phyloP scores from a whole-genome alignment of 176 grass and related monocot species.

The Urochloa ruziziensis region DNA sequence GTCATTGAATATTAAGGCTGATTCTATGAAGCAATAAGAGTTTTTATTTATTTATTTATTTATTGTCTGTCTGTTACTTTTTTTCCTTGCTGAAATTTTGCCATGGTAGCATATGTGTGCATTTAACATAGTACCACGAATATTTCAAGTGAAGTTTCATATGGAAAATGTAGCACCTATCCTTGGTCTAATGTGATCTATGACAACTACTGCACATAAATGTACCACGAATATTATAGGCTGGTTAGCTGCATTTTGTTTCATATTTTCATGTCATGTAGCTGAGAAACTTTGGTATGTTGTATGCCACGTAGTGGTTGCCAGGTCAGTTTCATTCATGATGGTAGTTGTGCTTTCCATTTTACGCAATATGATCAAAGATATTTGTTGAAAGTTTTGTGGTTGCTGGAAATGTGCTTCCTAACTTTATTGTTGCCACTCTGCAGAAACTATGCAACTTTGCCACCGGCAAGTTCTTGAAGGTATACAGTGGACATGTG shows the following conservation, averaged over 20 bases:
- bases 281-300: not conserved
- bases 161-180: not conserved
- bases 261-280: not conserved
- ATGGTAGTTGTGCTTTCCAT: not conserved
- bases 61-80: not conserved
- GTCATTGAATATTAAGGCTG: not conserved
- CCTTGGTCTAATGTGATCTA: conserved; percentile 11
- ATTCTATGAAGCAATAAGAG: not conserved
- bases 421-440: conserved; percentile 23
- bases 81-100: not conserved
- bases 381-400: not conserved
- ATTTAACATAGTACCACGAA: not conserved
- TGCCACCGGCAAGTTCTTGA: conserved; percentile 69
- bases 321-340: not conserved
- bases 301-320: not conserved
- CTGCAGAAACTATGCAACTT: conserved; percentile 88
- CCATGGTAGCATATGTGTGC: not conserved
- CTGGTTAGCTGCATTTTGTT: conserved; percentile 5
- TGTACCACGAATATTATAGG: not conserved
- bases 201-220: not conserved
- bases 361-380: not conserved
- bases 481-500: conserved; percentile 75
- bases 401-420: conserved; percentile 2
- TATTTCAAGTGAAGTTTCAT: not conserved
- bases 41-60: not conserved